A percentile compares a stretch with the other conserved stretches of the same genome.
phyloP scores from a whole-genome alignment of 345 rosid genomes.

The Aethionema arabicum region DNA sequence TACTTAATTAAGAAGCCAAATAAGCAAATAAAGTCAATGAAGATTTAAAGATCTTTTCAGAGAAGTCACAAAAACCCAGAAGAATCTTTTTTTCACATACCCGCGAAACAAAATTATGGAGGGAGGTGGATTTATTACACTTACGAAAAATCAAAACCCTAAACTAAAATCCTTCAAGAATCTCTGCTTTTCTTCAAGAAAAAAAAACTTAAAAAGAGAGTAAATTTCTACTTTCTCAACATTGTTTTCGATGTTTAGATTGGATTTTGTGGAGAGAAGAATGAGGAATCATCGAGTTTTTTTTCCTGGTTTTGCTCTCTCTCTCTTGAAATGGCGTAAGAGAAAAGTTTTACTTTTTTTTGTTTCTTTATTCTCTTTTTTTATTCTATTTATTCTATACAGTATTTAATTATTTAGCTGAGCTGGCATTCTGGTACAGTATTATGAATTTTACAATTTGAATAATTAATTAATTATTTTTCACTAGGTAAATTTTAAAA shows the following conservation, averaged over 20 bases:
- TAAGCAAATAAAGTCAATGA: not conserved
- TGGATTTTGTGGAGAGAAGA: conserved; percentile 33
- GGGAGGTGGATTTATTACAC: conserved; percentile 19
- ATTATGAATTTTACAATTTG: conserved; percentile 18
- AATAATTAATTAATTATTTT: not conserved
- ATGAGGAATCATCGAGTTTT: conserved; percentile 27
- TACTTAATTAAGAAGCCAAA: conserved; percentile 19
- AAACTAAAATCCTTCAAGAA: conserved; percentile 30
- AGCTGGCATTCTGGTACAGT: conserved; percentile 40
- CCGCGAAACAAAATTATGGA: conserved; percentile 10
- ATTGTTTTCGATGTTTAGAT: conserved; percentile 23
- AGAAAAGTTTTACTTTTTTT: conserved; percentile 31
- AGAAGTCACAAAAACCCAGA: conserved; percentile 20
- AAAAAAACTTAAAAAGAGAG: not conserved
- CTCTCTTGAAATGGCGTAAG: conserved; percentile 38
- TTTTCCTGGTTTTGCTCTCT: conserved; percentile 27
- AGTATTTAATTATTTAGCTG: conserved; percentile 3
- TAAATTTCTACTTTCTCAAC: conserved; percentile 5
- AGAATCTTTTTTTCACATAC: conserved; percentile 38
- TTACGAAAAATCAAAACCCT: conserved; percentile 27
- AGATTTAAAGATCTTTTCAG: not conserved
- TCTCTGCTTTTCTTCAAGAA: conserved; percentile 19
- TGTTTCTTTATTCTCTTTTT: conserved; percentile 21
- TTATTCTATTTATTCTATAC: not conserved
- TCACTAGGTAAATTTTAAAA: not conserved